Evolutionary conservation across 345 rosid species (phyloP).

Genomic region (Cardamine resedifolia): DNA sequence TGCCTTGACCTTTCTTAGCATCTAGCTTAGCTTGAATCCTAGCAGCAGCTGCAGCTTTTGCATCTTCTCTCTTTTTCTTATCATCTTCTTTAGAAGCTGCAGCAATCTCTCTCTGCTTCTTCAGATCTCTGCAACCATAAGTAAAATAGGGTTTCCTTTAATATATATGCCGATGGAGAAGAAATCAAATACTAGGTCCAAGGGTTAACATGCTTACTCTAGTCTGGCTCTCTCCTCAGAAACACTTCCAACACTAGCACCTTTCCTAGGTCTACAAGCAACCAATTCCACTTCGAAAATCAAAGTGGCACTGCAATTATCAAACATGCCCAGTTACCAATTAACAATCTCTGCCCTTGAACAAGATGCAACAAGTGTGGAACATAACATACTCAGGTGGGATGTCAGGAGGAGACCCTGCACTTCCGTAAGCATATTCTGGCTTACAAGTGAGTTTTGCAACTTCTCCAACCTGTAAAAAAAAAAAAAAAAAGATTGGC

Average conservation of each 20-base stretch:
- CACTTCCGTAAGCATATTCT: slow-evolving; percentile 86
- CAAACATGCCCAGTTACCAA: background rate
- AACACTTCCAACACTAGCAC: slow-evolving; percentile 66
- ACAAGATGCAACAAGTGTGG: background rate
- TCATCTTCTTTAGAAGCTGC: slow-evolving; percentile 81
- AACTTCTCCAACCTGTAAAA: slow-evolving; percentile 83
- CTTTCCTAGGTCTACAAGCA: slow-evolving; percentile 75
- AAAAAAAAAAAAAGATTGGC: background rate
- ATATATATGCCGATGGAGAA: background rate
- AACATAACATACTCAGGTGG: slow-evolving; percentile 67
- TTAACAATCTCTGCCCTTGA: background rate
- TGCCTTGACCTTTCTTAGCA: slow-evolving; percentile 75
- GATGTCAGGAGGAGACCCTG: slow-evolving; percentile 89
- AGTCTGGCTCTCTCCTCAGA: slow-evolving; percentile 89
- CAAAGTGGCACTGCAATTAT: slow-evolving; percentile 71
- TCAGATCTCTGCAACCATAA: slow-evolving; percentile 61
- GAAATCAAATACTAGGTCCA: background rate
- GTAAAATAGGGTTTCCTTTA: background rate
- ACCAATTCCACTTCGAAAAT: slow-evolving; percentile 82
- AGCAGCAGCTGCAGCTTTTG: slow-evolving; percentile 92
- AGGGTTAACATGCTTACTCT: slow-evolving; percentile 54
- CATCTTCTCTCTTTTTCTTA: slow-evolving; percentile 86
- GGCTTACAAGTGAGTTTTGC: slow-evolving; percentile 92
- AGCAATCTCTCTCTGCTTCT: slow-evolving; percentile 85
- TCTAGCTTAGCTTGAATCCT: slow-evolving; percentile 88